Evolutionary conservation across 805 yeast species (phyloP).

Genomic region (Yarrowia deformans): DNA sequence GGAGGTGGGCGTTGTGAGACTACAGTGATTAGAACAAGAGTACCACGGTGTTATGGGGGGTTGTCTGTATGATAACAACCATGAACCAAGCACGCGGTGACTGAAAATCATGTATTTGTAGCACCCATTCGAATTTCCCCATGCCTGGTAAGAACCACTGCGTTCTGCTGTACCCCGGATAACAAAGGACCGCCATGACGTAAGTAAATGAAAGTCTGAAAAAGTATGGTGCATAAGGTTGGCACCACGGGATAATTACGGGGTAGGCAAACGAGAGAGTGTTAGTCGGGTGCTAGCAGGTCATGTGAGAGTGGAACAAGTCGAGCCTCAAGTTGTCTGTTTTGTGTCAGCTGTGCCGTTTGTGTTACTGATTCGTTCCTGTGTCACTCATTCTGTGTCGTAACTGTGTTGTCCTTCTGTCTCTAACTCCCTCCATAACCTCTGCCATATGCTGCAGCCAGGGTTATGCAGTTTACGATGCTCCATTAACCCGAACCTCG

Average conservation of each 20-base stretch:
- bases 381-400: too few relatives aligned
- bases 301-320: not conserved
- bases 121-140: not conserved
- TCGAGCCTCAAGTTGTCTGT: too few relatives aligned
- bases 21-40: too few relatives aligned
- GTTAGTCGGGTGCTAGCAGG: not conserved
- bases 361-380: too few relatives aligned
- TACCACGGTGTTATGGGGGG: too few relatives aligned
- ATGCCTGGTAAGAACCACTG: not conserved
- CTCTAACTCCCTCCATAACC: not conserved
- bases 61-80: too few relatives aligned
- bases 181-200: constrained; percentile 28
- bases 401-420: not conserved
- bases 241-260: not conserved
- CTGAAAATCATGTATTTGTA: too few relatives aligned
- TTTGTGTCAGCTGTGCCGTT: too few relatives aligned
- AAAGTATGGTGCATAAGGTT: constrained; percentile 1
- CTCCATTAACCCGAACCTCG: constrained; percentile 35
- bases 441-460: not conserved
- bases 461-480: not conserved
- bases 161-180: constrained; percentile 4
- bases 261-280: not conserved
- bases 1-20: not conserved
- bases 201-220: constrained; percentile 11
- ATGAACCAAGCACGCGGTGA: too few relatives aligned